A percentile compares a stretch with the other conserved stretches of the same genome.
phyloP scores from a whole-genome alignment of 169 alveolate genomes.

The Perkinsus chesapeaki region DNA sequence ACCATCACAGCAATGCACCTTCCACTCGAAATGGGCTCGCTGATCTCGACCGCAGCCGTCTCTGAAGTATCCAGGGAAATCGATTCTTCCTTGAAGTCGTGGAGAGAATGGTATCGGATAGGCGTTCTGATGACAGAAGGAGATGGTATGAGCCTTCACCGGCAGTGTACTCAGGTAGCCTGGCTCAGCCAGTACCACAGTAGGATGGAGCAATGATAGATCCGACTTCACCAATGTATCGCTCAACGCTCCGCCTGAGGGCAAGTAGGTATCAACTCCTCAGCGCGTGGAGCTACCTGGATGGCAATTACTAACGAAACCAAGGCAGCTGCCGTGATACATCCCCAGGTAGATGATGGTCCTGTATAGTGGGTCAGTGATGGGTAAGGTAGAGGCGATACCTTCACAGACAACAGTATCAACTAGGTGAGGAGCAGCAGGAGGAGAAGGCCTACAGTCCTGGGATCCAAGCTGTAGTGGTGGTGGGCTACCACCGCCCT shows the following conservation, averaged over 20 bases:
- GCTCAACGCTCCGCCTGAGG: too few relatives aligned
- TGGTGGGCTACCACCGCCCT: neutral
- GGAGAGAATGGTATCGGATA: too few relatives aligned
- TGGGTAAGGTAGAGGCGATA: neutral
- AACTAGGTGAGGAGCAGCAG: neutral
- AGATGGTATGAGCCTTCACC: too few relatives aligned
- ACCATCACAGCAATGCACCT: neutral
- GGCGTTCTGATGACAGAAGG: too few relatives aligned
- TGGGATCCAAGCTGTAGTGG: neutral
- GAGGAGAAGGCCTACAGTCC: neutral
- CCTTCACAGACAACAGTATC: neutral
- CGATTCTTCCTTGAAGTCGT: too few relatives aligned
- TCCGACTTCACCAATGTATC: too few relatives aligned
- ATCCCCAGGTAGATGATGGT: neutral
- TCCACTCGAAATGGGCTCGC: too few relatives aligned
- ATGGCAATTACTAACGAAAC: neutral
- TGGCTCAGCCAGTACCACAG: too few relatives aligned
- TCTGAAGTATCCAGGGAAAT: too few relatives aligned
- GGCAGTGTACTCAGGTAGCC: too few relatives aligned
- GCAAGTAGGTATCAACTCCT: neutral
- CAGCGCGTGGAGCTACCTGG: neutral
- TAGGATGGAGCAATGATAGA: too few relatives aligned
- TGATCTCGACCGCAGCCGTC: too few relatives aligned
- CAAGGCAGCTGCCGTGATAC: neutral
- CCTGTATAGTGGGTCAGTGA: neutral